Base-by-base conservation (phyloP, 2,329 filamentous ascomycete species). In the Aaosphaeria arxii region DNA sequence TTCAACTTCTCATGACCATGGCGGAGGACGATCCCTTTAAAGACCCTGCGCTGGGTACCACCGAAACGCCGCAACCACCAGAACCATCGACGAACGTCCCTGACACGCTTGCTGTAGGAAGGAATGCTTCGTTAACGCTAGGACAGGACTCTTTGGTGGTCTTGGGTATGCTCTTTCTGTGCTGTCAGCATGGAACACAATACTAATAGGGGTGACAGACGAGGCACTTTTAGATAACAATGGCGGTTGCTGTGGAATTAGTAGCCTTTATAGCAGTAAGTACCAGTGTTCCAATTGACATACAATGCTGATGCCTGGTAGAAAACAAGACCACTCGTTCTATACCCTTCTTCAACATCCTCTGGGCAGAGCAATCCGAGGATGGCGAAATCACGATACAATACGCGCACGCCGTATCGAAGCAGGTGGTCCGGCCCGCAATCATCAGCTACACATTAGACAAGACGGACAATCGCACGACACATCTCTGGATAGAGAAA, bases 301-400 rank as follows among this genome's bases (percentile, higher is more conserved):
- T 40, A 49, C 4, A n/a, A 36, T 9, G 33, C 53, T 57, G 43
- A 58, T 49, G 42, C 13, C 35, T 11, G 38, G 17, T 53, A 77
- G 74, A 68, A 50, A 66, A 73, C 30, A 78, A 79, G 50, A 72
- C 74, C 31, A 81, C 77, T 30, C 75, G 75, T 53, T 75, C 80
- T 5, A 86, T 96, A 30, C 85, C 88, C 2, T 86, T 90, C 52
- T 91, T 89, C 74, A 88, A 95, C 66, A 74, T 96, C 52, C 83
- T 96, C 43, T 95, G 89, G 86, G 89, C 87, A 36, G 84, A 89
- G 55, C 66, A 87, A 30, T 74, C 77, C 43, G 76, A 80, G 40
- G 75, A 72, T 45, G 64, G 75, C 46, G 77, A 80, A 30, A 72
- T 96, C 43, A 80, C 79, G 6, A 84, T 97, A 63, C 82, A 86